Evolutionary conservation across 2,329 filamentous ascomycete species (phyloP), one percentile per base, ranked within the genome.

Genomic region (Xylariaceae sp.): DNA sequence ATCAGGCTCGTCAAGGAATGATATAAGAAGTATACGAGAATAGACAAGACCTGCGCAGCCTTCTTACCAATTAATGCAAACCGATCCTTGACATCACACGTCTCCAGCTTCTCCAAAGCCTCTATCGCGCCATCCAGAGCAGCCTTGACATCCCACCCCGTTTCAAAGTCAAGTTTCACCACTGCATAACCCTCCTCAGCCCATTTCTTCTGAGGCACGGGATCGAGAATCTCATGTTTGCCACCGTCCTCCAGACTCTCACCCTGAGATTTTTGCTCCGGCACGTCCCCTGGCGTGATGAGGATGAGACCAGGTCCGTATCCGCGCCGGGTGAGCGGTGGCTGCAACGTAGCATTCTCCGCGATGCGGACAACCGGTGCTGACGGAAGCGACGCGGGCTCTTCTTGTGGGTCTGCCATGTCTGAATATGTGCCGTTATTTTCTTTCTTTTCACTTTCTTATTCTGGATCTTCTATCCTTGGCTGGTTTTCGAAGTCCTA

Each of bases 171-270:
- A 0, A 87, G 65, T 65, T 86, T 77, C 0, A 73, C 81, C 2
- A 88, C 83, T 0, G 79, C 73, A 59, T 81, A 88, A 0, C 85
- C 83, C 65, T 89, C 86, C 64, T 89, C 85, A 0, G 84, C 85
- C 86, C 86, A 88, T 68, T 88, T 89, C 56, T 80, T 65, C 13
- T 81, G 62, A 0, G 81, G 80, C 8, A 78, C 74, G 0, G 85
- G 84, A 50, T 75, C 73, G 7, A 71, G 55, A 53, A 69, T 58
- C 64, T 63, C 49, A 12, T 41, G 15, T 29, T 32, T 37, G 30
- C 15, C 7, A 2, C 16, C 19, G 1, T 22, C 21, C 6, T 19
- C 45, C n/a, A 26, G 29, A 15, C 15, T 3, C 13, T 21, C 8
- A 19, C 26, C 54, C 26, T 18, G 19, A n/a, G 32, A 16, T 22